Evolutionary conservation across 352 stramenopile genomes (phyloP).

Genomic region (Achlya hypogyna): DNA sequence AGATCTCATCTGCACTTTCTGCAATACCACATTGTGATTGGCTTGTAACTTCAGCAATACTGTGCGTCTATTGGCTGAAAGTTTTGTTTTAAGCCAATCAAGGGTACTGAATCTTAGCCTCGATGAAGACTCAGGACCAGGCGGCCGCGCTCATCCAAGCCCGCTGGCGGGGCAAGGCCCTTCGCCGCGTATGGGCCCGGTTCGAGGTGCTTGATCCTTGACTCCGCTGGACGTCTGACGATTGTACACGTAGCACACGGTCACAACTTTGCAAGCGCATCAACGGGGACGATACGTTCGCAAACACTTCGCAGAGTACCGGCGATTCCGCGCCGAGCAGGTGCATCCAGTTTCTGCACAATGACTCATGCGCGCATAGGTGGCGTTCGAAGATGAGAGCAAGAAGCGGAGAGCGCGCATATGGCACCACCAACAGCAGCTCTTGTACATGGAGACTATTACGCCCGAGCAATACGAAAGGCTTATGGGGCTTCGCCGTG

Average conservation of each 20-base stretch:
- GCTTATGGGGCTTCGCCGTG: slow-evolving; percentile 37
- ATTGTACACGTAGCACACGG: slow-evolving; percentile 28
- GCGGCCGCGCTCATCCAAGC: slow-evolving; percentile 51
- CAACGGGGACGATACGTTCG: slow-evolving; percentile 51
- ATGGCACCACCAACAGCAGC: slow-evolving; percentile 50
- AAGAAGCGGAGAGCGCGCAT: slow-evolving; percentile 41
- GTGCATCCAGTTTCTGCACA: slow-evolving; percentile 3
- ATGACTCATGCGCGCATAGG: slow-evolving; percentile 23
- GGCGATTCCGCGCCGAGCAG: slow-evolving; percentile 46
- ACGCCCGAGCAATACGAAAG: slow-evolving; percentile 35
- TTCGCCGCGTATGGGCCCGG: slow-evolving; percentile 26
- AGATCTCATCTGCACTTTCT: no score
- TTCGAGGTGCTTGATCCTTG: slow-evolving; percentile 31
- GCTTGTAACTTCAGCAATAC: no score
- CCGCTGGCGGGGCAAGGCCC: slow-evolving; percentile 31
- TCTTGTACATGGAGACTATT: slow-evolving; percentile 56
- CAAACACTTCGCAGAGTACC: slow-evolving; percentile 38
- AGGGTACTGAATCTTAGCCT: neutral
- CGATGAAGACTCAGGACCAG: slow-evolving; percentile 23
- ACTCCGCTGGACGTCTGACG: no score
- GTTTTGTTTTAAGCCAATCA: neutral
- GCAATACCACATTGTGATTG: no score
- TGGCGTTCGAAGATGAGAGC: slow-evolving; percentile 34
- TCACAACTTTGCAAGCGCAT: slow-evolving; percentile 44
- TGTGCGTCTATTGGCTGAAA: neutral